phyloP scores from a whole-genome alignment of 805 yeast genomes.

The Candida maris region DNA sequence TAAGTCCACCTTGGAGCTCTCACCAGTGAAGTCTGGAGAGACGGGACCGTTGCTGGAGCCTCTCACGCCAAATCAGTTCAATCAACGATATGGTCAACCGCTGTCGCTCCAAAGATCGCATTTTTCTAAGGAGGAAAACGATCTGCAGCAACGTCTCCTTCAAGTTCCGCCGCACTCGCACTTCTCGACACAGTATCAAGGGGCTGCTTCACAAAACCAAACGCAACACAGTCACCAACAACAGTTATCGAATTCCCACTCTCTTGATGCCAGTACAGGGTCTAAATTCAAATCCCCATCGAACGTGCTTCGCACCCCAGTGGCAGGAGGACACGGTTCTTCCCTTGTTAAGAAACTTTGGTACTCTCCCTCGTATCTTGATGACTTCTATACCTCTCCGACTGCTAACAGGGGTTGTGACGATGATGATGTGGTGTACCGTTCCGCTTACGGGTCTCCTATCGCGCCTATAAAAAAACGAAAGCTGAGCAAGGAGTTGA shows the following conservation, averaged over 20 bases:
- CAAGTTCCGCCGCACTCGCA: slow-evolving; percentile 7
- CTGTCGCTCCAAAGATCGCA: slow-evolving; percentile 5
- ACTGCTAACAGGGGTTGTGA: slow-evolving; percentile 20
- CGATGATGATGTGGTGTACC: slow-evolving; percentile 27
- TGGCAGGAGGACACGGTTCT: slow-evolving; percentile 9
- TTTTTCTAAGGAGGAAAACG: slow-evolving; percentile 1
- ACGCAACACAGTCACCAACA: neutral
- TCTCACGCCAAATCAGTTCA: slow-evolving; percentile 44
- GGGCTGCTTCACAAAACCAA: neutral
- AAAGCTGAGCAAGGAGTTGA: slow-evolving; percentile 11
- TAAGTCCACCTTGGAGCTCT: slow-evolving; percentile 58
- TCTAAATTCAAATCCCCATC: slow-evolving; percentile 29
- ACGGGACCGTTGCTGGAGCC: slow-evolving; percentile 69
- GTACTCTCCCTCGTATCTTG: slow-evolving; percentile 64
- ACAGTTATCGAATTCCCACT: neutral
- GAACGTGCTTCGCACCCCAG: slow-evolving; percentile 19
- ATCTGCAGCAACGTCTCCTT: slow-evolving; percentile 3
- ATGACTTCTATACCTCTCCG: slow-evolving; percentile 62
- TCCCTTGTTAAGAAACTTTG: slow-evolving; percentile 48
- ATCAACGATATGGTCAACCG: slow-evolving; percentile 12
- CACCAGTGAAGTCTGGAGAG: slow-evolving; percentile 54
- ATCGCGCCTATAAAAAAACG: slow-evolving; percentile 21
- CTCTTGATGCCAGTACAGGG: neutral
- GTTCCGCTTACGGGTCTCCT: slow-evolving; percentile 36
- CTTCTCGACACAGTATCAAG: neutral